Conservation (phyloP, 345 rosid genomes). For the Camelina laxa region DNA sequence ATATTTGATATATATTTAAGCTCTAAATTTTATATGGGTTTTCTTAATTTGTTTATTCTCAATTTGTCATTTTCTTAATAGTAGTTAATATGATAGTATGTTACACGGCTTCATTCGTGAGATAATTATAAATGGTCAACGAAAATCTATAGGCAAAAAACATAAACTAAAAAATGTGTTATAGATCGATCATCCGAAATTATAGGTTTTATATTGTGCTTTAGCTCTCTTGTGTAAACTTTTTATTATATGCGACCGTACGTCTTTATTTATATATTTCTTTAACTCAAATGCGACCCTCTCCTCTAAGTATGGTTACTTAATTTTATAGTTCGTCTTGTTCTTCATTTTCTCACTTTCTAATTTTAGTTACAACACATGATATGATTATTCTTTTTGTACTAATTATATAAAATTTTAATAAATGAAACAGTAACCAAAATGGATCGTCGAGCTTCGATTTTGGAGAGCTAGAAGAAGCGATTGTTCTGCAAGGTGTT, state of each 20-base stretch:
- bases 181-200: background rate
- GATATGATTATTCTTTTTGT: conserved; percentile 31
- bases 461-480: conserved; percentile 99
- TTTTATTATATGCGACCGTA: conserved; percentile 1
- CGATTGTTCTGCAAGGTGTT: conserved; percentile 88
- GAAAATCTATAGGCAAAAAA: conserved; percentile 13
- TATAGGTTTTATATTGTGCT: conserved; percentile 6
- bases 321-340: background rate
- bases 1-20: conserved; percentile 10
- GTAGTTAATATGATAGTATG: background rate
- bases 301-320: background rate
- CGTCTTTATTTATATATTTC: background rate
- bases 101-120: conserved; percentile 4
- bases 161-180: conserved; percentile 15
- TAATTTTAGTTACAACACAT: conserved; percentile 11
- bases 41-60: conserved; percentile 22
- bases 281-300: background rate
- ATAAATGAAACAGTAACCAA: conserved; percentile 59
- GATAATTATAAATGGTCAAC: conserved; percentile 26
- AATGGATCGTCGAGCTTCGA: conserved; percentile 78
- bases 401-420: background rate
- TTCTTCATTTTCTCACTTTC: background rate
- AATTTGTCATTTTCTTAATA: conserved; percentile 26
- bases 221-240: conserved; percentile 15
- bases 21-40: conserved; percentile 2